These are phyloP conservation scores for Iberis amara DNA, from an alignment of 441 rosid species.

Conservation along the genomic window DNA sequence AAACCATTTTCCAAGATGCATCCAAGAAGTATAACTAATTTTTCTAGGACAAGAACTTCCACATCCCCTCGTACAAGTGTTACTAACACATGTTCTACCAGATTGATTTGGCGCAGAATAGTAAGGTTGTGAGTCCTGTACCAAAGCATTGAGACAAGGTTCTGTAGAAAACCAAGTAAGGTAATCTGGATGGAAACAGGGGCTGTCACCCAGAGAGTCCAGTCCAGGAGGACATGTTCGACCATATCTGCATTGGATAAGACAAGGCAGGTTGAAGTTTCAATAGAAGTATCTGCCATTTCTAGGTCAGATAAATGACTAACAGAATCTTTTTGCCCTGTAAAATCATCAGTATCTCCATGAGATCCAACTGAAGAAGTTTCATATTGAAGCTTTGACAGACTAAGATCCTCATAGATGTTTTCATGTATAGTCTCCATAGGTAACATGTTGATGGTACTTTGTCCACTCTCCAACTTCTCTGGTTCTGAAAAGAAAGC, in stretches of 20 bases:
- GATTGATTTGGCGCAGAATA: constrained; percentile 74
- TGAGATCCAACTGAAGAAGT: constrained; percentile 76
- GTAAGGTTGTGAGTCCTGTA: constrained; percentile 91
- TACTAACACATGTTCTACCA: constrained; percentile 83
- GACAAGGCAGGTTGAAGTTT: constrained; percentile 88
- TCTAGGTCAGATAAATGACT: constrained; percentile 90
- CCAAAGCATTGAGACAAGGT: constrained; percentile 96
- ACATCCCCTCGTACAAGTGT: constrained; percentile 95
- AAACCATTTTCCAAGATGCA: constrained; percentile 92
- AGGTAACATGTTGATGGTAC: constrained; percentile 38
- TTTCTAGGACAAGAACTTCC: constrained; percentile 89
- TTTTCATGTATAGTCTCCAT: constrained; percentile 46
- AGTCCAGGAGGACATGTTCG: constrained; percentile 93
- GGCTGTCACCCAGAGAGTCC: constrained; percentile 93
- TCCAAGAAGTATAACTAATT: constrained; percentile 82
- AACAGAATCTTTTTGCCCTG: constrained; percentile 68
- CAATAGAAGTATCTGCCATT: constrained; percentile 51
- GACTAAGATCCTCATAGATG: constrained; percentile 65
- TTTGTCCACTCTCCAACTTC: constrained; percentile 46
- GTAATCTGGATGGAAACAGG: constrained; percentile 83
- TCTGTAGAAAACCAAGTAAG: constrained; percentile 89
- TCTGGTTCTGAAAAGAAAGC: constrained; percentile 91
- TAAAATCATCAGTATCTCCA: constrained; percentile 77
- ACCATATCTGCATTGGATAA: constrained; percentile 95
- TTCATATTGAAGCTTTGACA: constrained; percentile 72